Percentiles rank a stretch among this genome's conserved stretches.
Conservation (phyloP, 1,284 basidiomycete species). For the Cutaneotrichosporon sp. region DNA sequence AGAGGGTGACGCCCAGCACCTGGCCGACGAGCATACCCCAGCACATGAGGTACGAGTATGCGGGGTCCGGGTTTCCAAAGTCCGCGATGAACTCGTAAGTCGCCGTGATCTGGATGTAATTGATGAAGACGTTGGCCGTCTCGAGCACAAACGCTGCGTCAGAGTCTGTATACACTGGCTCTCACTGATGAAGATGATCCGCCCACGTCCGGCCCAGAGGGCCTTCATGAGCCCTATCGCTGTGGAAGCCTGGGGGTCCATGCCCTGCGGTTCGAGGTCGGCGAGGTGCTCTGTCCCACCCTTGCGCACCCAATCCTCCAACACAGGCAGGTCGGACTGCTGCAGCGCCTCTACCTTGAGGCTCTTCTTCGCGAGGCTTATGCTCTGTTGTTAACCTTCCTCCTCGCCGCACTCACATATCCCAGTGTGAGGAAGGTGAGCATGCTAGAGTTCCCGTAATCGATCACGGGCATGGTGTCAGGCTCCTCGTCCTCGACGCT, state of each 20-base stretch:
- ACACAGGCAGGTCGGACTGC: conserved; percentile 43
- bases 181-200: conserved; percentile 35
- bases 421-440: conserved; percentile 42
- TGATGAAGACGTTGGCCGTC: conserved; percentile 32
- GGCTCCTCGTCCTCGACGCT: conserved; percentile 11
- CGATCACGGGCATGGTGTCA: conserved; percentile 32
- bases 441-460: conserved; percentile 46
- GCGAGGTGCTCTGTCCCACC: conserved; percentile 18
- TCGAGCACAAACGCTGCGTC: conserved; percentile 39
- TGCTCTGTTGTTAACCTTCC: conserved; percentile 29
- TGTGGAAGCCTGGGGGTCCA: conserved; percentile 26
- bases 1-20: conserved; percentile 33
- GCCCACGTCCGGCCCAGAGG: conserved; percentile 38
- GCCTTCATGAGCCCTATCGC: conserved; percentile 33
- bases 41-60: conserved; percentile 50
- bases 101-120: conserved; percentile 40
- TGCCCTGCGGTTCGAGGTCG: conserved; percentile 15
- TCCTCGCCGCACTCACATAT: conserved; percentile 36
- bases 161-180: neutral
- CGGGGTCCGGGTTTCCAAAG: conserved; percentile 36
- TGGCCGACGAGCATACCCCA: conserved; percentile 47
- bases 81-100: conserved; percentile 45
- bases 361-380: conserved; percentile 33
- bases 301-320: conserved; percentile 41
- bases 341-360: conserved; percentile 33